phyloP scores from a whole-genome alignment of 2,329 filamentous ascomycete genomes.

The Stemphylium vesicarium region DNA sequence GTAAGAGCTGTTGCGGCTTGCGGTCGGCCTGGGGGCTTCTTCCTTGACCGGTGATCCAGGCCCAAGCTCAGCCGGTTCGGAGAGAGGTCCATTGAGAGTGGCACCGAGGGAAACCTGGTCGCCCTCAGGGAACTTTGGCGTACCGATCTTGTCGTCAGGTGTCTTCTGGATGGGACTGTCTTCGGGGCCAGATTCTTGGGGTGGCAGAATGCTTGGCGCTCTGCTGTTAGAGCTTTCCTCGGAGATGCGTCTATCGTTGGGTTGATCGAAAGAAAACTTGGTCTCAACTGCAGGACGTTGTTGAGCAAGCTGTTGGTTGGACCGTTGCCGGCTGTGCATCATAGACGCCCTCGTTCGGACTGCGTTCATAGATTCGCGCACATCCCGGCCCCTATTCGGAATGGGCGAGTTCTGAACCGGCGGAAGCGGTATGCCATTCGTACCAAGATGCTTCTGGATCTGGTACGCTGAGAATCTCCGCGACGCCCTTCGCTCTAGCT shows the following conservation, averaged over 20 bases:
- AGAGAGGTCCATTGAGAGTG: slow-evolving; percentile 46
- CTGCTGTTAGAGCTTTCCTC: slow-evolving; percentile 63
- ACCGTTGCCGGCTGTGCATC: slow-evolving; percentile 59
- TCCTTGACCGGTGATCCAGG: slow-evolving; percentile 33
- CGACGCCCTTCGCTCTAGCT: slow-evolving; percentile 90
- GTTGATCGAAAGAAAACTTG: slow-evolving; percentile 62
- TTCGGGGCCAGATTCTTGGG: slow-evolving; percentile 35
- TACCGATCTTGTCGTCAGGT: slow-evolving; percentile 68
- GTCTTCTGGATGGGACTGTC: slow-evolving; percentile 57
- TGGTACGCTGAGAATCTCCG: slow-evolving; percentile 95
- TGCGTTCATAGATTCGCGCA: slow-evolving; percentile 81
- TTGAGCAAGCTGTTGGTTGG: slow-evolving; percentile 39
- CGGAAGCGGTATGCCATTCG: slow-evolving; percentile 84
- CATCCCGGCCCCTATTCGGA: slow-evolving; percentile 84
- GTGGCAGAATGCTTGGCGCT: slow-evolving; percentile 45
- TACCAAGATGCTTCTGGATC: slow-evolving; percentile 90
- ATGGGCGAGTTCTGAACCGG: slow-evolving; percentile 77
- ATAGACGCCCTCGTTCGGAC: slow-evolving; percentile 66
- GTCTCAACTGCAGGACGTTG: slow-evolving; percentile 61
- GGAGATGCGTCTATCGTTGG: slow-evolving; percentile 60
- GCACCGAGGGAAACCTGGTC: slow-evolving; percentile 41
- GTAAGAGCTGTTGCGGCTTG: slow-evolving; percentile 39
- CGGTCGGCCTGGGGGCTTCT: slow-evolving; percentile 26
- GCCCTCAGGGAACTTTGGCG: slow-evolving; percentile 45
- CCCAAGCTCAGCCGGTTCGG: slow-evolving; percentile 39